A percentile compares a stretch with the other conserved stretches of the same genome.
Evolutionary conservation across 495 filamentous ascomycete species (phyloP).

Genomic region (Extremus antarcticus): DNA sequence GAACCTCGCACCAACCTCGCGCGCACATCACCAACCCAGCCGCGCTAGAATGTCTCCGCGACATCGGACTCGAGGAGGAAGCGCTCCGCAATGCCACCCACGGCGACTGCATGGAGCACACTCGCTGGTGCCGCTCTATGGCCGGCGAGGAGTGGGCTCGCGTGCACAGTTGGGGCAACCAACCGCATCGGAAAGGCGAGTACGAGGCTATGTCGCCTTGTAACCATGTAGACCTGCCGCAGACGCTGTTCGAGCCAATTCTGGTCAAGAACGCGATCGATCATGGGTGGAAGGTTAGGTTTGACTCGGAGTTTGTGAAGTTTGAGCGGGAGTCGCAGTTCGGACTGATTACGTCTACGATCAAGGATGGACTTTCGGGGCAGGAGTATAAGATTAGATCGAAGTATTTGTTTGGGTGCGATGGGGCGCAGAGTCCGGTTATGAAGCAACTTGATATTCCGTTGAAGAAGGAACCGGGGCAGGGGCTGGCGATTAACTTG

Average conservation of each 20-base stretch:
- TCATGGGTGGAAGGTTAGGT: conserved; percentile 33
- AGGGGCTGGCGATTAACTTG: conserved; percentile 45
- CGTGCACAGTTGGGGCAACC: conserved; percentile 43
- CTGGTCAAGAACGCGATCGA: conserved; percentile 32
- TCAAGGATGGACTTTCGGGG: conserved; percentile 35
- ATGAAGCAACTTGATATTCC: conserved; percentile 39
- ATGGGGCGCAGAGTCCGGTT: conserved; percentile 45
- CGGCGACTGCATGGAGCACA: conserved; percentile 37
- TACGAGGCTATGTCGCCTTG: conserved; percentile 40
- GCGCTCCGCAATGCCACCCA: conserved; percentile 30
- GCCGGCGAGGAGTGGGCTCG: conserved; percentile 44
- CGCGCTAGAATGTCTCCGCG: conserved; percentile 46
- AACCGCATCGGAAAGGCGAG: conserved; percentile 39
- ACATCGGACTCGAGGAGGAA: conserved; percentile 44
- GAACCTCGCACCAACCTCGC: conserved; percentile 41
- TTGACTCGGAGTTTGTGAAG: conserved; percentile 30
- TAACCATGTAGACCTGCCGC: conserved; percentile 35
- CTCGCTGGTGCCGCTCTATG: conserved; percentile 44
- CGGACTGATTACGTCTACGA: conserved; percentile 29
- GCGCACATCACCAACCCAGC: conserved; percentile 54
- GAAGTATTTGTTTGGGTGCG: conserved; percentile 48
- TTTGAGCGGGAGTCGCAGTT: conserved; percentile 20
- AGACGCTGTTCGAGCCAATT: conserved; percentile 37
- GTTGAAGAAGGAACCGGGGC: conserved; percentile 40
- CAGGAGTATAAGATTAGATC: conserved; percentile 36